Evolutionary conservation across 2,329 filamentous ascomycete species (phyloP), one percentile per base, ranked within the genome.

Genomic region (Penicillium expansum): DNA sequence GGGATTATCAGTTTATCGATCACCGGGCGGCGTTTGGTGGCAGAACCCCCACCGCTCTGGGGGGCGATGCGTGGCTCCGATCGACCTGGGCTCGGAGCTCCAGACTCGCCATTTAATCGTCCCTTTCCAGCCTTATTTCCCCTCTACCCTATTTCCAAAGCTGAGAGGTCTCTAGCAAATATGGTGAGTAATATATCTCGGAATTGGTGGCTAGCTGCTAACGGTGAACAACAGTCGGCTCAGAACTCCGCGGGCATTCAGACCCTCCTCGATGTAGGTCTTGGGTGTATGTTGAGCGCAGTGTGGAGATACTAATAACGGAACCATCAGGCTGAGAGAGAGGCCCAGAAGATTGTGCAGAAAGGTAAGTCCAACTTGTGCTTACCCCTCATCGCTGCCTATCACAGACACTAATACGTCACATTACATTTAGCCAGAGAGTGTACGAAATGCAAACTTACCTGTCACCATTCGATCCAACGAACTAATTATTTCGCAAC

Each of bases 201-300:
- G 33, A 20, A 33, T 49, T 44, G 27, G 52, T 27, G 18, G n/a
- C 14, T 10, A 41, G 39, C 14, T 57, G 50, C 41, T 55, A 53
- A 63, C 47, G 44, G 35, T 49, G 43, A 51, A 47, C 51, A 62
- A 68, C 72, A 97, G 93, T 94, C 94, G 76, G 94, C 93, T 74
- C 94, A 97, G 81, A 97, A 97, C 83, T 97, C 94, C 66, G 88
- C 91, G 72, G 94, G 94, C 78, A 99, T 99, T 76, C 93, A 97
- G 80, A 97, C 93, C 74, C 87, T 99, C 73, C 91, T 99, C 80
- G 94, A 97, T 80, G 94, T 99, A 89, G 71, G 89, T 74, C 59
- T 57, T 48, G 20, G 27, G 56, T 48, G 33, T 18, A 52, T 33
- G 24, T n/a, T 41, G 38, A 27, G 9, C 18, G 27, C 30, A 38